Base-by-base conservation (phyloP, 2,329 filamentous ascomycete species). In the Penicillium sp. region DNA sequence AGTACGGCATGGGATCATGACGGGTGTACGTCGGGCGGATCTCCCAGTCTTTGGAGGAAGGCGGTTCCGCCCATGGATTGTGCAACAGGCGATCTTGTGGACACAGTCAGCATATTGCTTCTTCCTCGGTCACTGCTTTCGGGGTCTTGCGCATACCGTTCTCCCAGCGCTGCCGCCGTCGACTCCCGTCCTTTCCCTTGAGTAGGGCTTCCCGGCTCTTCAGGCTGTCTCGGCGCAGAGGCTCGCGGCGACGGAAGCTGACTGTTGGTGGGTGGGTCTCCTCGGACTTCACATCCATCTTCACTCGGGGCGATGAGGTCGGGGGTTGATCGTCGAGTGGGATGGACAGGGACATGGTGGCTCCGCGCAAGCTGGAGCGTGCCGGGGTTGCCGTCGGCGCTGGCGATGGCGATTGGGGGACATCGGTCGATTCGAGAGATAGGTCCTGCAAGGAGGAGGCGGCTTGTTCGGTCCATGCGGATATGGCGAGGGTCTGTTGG, bases 131-230 rank as follows among this genome's bases (percentile, higher is more conserved):
- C 32, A 37, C n/a, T 37, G 20, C 10, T 13, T 37, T 21, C 13
- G 34, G 34, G n/a, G 12, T 23, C 13, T 37, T 24, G 46, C 33
- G 64, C 74, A 59, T 81, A 95, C 91, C 90, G 72, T 97, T 99
- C 78, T 99, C 94, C 91, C 92, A 97, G 49, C 93, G 83, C 63
- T 93, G 87, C 43, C 93, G 82, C 65, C 93, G 86, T 29, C 93
- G 84, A 63, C 85, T 93, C 27, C 93, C 93, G 72, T 97, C 91
- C 62, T 95, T 96, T 50, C 93, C 93, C 76, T 91, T 95, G 26
- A 94, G 78, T 46, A 96, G 68, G 2, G 86, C 84, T 59, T 96
- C 91, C 15, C 92, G 85, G 45, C 83, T 74, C 65, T 84, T 85
- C 64, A 84, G 63, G 61, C 83, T 86, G 63, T 88, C 85, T 44